Base-by-base conservation (phyloP, 2,329 filamentous ascomycete genomes). In the Neofusicoccum parvum region DNA sequence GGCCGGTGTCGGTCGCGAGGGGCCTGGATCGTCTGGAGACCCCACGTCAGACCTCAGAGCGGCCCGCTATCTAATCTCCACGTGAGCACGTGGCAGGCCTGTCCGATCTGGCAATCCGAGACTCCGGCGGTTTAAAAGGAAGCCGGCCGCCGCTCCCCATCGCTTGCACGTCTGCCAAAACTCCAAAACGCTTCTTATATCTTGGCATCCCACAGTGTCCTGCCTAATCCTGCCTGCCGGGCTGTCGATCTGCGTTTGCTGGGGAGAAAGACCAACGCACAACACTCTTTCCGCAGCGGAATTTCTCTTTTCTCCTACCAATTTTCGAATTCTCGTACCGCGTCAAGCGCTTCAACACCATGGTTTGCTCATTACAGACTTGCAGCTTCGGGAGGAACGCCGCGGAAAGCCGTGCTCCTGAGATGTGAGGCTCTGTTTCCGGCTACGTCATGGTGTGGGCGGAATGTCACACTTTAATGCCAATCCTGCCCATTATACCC, bases 21-120 rank as follows among this genome's bases (percentile, higher is more conserved):
- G 14, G 14, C 11, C 15, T 17, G 41, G 41, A 15, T 45, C 5
- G 41, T 45, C 41, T 17, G 53, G 12, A 37, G 54, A 23, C 56
- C 56, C 56, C 56, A 53, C 50, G 34, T 14, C 39, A 34, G 43
- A 48, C 43, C 23, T 60, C 54, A 59, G 41, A 27, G 23, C 39
- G 56, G 23, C 10, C 37, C 12, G 7, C 27, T n/a, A 43, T 48
- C 56, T 60, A 36, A 60, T 60, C 56, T 2, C 41, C 56, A 60
- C 56, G 56, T 48, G 56, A 48, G 27, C 11, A 9, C 32, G 56
- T 32, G 7, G n/a, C 15, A 5, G 20, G 10, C 14, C 17, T 58
- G 17, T 23, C 39, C 27, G 1, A 5, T 11, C 2, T 7, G 39
- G 39, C 4, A 17, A 34, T 34, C 54, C 51, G 53, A 12, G 68